These are phyloP conservation scores for Kluyveromyces marxianus DNA, from an alignment of 1,139 yeast species.

Conservation along the genomic window DNA sequence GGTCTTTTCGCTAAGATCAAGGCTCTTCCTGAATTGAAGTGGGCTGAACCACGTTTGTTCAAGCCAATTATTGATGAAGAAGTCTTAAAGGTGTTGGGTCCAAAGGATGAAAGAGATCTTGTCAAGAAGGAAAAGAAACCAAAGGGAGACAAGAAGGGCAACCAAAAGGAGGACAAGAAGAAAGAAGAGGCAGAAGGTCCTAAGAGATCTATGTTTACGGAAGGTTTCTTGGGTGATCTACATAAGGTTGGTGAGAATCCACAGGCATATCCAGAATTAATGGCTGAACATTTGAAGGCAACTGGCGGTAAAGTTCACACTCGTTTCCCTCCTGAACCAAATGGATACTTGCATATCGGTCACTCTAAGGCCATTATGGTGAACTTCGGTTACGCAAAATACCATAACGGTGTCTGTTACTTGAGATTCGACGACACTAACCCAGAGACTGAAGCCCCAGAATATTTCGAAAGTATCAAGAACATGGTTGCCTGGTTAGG, in stretches of 20 bases:
- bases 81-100: constrained; percentile 67
- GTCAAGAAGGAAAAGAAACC: constrained; percentile 71
- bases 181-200: constrained; percentile 24
- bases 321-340: constrained; percentile 98
- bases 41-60: constrained; percentile 85
- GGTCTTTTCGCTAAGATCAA: constrained; percentile 69
- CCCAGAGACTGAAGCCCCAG: constrained; percentile 97
- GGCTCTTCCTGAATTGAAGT: constrained; percentile 64
- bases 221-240: constrained; percentile 91
- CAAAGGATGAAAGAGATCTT: constrained; percentile 91
- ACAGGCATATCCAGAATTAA: constrained; percentile 77
- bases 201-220: constrained; percentile 79
- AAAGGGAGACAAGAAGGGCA: constrained; percentile 29
- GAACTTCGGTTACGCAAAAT: constrained; percentile 89
- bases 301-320: constrained; percentile 83
- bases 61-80: constrained; percentile 81
- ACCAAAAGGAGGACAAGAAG: constrained; percentile 16
- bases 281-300: constrained; percentile 67
- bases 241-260: constrained; percentile 95
- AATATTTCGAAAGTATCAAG: constrained; percentile 74
- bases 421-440: constrained; percentile 95
- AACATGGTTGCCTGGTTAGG: constrained; percentile 92
- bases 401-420: constrained; percentile 77
- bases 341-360: constrained; percentile 94
- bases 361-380: constrained; percentile 97